These are phyloP conservation scores for Hibiscus syriacus DNA, from an alignment of 345 rosid species.

Conservation along the genomic window DNA sequence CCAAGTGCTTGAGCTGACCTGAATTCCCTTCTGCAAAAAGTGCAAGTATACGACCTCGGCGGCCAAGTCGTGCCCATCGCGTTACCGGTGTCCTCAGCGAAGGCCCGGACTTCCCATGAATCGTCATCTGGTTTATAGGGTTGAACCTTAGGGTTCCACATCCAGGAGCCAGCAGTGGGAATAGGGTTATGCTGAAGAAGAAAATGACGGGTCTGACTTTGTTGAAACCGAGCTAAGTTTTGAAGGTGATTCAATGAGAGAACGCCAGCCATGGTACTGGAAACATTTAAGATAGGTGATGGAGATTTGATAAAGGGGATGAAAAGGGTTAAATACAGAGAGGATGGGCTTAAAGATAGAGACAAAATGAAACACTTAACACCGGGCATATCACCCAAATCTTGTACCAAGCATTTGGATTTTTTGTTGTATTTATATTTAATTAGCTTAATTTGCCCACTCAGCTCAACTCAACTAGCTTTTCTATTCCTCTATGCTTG, in stretches of 20 bases:
- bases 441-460: too few species aligned
- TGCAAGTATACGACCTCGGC: conserved; percentile 88
- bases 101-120: conserved; percentile 93
- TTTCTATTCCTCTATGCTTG: too few species aligned
- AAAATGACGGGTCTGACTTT: conserved; percentile 14
- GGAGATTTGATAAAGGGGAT: conserved; percentile 21
- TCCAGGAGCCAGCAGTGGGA: conserved; percentile 25
- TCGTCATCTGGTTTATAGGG: conserved; percentile 46
- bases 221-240: conserved; percentile 22
- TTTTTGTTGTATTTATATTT: too few species aligned
- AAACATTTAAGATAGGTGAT: conserved; percentile 17
- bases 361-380: conserved; percentile 30
- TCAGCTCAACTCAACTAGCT: too few species aligned
- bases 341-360: conserved; percentile 20
- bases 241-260: conserved; percentile 29
- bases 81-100: conserved; percentile 69
- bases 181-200: background rate
- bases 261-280: conserved; percentile 32
- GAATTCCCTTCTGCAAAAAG: conserved; percentile 87
- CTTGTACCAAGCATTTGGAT: conserved; percentile 15
- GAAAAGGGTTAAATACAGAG: conserved; percentile 9
- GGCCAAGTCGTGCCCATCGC: conserved; percentile 89
- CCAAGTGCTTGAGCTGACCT: conserved; percentile 96
- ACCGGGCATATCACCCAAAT: conserved; percentile 24
- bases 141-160: conserved; percentile 55